Evolutionary conservation across 306 rosid species (phyloP).

Genomic region (Pterocarpus santalinus): DNA sequence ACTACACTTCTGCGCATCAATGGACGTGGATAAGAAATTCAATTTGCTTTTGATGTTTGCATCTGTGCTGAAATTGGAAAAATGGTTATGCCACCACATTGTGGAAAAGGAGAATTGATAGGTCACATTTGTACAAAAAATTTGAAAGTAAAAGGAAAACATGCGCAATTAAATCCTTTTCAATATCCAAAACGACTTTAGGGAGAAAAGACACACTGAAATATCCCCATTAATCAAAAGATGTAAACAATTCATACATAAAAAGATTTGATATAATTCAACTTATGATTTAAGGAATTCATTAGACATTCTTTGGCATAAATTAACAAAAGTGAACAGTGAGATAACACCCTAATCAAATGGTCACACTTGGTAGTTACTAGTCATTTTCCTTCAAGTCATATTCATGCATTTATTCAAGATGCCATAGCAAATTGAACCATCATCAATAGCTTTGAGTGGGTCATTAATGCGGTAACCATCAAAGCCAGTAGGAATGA

Average conservation of each 20-base stretch:
- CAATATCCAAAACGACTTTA: not conserved
- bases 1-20: too few species aligned
- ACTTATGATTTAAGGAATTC: not conserved
- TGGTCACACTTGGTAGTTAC: not conserved
- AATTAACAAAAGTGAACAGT: not conserved
- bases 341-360: not conserved
- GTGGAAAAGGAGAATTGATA: not conserved
- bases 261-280: not conserved
- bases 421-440: slow-evolving; percentile 16
- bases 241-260: not conserved
- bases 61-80: not conserved
- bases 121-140: not conserved
- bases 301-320: not conserved
- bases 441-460: not conserved
- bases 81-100: not conserved
- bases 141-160: not conserved
- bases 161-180: slow-evolving; percentile 23
- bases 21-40: not conserved
- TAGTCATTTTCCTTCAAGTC: slow-evolving; percentile 29
- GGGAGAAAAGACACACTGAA: not conserved
- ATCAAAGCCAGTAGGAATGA: too few species aligned
- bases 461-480: not conserved
- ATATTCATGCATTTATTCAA: not conserved
- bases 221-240: too few species aligned
- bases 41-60: not conserved